Evolutionary conservation across 2,329 filamentous ascomycete species (phyloP).

Genomic region (Nakataea oryzae): DNA sequence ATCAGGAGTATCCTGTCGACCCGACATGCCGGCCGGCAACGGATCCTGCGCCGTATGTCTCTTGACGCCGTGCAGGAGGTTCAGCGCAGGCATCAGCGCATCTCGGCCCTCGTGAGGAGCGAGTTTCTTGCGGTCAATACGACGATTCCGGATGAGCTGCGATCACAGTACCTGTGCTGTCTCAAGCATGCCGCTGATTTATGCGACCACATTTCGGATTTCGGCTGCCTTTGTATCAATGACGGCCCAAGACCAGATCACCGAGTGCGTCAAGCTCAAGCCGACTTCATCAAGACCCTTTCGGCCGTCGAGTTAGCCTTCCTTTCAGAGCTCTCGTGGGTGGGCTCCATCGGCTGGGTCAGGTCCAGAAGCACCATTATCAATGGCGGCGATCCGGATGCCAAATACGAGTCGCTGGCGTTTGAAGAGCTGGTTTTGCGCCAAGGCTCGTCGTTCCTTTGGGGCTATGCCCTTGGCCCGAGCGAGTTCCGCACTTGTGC

Average conservation of each 20-base stretch:
- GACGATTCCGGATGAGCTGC: not conserved
- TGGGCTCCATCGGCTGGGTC: not conserved
- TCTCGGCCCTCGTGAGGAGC: not conserved
- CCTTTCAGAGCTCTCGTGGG: not conserved
- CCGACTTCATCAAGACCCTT: not conserved
- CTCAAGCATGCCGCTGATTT: not conserved
- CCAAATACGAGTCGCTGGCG: not conserved
- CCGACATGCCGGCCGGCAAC: not conserved
- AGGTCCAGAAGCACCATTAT: not conserved
- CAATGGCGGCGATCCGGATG: not conserved
- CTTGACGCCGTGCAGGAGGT: not conserved
- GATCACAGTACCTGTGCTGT: not conserved
- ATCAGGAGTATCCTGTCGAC: not conserved
- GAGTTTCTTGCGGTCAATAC: not conserved
- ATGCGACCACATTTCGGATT: not conserved
- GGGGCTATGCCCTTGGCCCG: not conserved
- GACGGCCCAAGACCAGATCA: not conserved
- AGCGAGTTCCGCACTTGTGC: not conserved
- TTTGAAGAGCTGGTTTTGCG: slow-evolving; percentile 3
- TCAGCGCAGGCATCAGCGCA: not conserved
- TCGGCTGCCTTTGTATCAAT: not conserved
- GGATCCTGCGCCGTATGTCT: not conserved
- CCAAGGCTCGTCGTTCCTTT: not conserved
- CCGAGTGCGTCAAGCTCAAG: not conserved
- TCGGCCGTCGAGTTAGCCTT: not conserved